Percentiles rank a stretch among this genome's conserved stretches.
These are phyloP conservation scores for Apiospora sp. DNA, from an alignment of 2,329 filamentous ascomycete genomes.

Conservation along the genomic window DNA sequence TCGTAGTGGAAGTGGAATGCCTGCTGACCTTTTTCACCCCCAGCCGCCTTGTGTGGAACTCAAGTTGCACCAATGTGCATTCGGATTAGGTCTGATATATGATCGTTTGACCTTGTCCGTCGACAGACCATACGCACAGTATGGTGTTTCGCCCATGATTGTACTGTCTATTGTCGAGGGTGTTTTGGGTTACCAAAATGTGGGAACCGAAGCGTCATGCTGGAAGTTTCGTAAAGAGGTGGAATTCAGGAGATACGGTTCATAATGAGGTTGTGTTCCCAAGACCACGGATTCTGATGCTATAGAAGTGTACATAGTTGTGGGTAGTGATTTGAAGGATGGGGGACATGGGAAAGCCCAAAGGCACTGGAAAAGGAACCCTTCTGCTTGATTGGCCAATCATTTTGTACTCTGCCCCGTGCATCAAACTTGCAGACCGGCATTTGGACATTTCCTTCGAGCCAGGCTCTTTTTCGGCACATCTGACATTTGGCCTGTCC, in stretches of 20 bases:
- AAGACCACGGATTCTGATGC: neutral
- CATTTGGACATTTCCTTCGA: too few relatives aligned
- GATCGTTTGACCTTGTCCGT: conserved; percentile 52
- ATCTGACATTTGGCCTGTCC: neutral
- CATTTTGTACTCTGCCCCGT: too few relatives aligned
- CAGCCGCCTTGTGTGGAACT: conserved; percentile 54
- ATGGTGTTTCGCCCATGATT: conserved; percentile 51
- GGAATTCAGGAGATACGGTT: conserved; percentile 40
- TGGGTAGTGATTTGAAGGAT: too few relatives aligned
- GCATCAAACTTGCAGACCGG: too few relatives aligned
- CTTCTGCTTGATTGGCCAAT: too few relatives aligned
- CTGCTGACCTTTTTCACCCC: neutral
- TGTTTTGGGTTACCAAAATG: conserved; percentile 53
- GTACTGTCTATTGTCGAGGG: conserved; percentile 56
- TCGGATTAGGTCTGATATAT: conserved; percentile 52
- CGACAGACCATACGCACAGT: conserved; percentile 43
- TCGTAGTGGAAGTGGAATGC: neutral
- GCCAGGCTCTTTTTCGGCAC: too few relatives aligned
- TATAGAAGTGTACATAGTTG: too few relatives aligned
- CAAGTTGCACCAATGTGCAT: conserved; percentile 52
- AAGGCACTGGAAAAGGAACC: too few relatives aligned
- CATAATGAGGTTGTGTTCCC: neutral
- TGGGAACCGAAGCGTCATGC: conserved; percentile 35
- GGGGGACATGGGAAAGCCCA: too few relatives aligned
- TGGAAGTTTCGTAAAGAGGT: conserved; percentile 44